These are phyloP conservation scores for Podaxis pistillaris DNA, from an alignment of 768 basidiomycete species.

Conservation along the genomic window DNA sequence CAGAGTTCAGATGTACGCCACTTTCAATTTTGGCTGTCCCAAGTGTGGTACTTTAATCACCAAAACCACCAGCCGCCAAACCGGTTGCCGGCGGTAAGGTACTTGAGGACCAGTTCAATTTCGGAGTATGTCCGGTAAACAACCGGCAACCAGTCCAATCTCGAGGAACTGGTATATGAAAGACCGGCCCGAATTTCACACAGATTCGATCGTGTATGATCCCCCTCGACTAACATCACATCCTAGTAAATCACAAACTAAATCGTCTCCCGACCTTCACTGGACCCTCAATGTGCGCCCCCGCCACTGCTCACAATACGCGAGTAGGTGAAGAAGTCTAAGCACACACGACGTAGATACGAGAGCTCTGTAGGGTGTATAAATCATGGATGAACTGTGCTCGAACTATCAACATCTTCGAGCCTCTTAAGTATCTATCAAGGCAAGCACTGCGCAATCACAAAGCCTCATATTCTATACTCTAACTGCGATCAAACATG, in stretches of 20 bases:
- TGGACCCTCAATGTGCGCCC: background rate
- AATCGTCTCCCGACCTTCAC: background rate
- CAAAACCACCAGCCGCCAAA: background rate
- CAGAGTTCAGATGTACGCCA: background rate
- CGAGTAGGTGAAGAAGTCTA: background rate
- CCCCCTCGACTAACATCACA: background rate
- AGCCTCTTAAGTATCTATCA: background rate
- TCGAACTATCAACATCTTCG: background rate
- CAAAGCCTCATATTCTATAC: constrained; percentile 8
- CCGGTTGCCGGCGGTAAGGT: background rate
- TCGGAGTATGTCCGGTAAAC: background rate
- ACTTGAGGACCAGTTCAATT: background rate
- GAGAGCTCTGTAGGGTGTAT: background rate
- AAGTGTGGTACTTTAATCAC: background rate
- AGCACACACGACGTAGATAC: background rate
- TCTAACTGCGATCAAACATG: constrained; percentile 9
- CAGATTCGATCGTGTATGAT: background rate
- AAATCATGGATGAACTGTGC: background rate
- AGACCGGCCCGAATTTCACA: background rate
- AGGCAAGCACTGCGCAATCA: background rate
- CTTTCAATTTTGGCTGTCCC: background rate
- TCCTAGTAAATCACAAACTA: constrained; percentile 13
- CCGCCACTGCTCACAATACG: background rate
- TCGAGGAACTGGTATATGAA: background rate
- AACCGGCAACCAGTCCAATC: background rate